phyloP scores from a whole-genome alignment of 2,329 filamentous ascomycete genomes.

The Ascochyta rabiei region DNA sequence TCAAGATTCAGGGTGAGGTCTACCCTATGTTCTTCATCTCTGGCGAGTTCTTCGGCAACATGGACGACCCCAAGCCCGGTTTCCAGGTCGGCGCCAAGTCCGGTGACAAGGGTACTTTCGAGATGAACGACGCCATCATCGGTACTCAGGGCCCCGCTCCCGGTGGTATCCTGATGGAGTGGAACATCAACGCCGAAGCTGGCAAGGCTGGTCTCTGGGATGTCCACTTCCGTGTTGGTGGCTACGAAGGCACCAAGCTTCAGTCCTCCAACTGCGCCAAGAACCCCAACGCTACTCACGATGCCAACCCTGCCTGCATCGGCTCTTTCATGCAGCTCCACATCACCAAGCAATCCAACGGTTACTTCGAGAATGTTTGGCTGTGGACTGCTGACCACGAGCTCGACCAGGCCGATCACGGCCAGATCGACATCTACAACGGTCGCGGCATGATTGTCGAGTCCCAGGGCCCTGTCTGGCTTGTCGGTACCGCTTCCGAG shows the following conservation, averaged over 20 bases:
- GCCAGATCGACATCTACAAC: slow-evolving; percentile 83
- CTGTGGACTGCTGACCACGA: slow-evolving; percentile 92
- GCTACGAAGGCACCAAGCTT: slow-evolving; percentile 80
- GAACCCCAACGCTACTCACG: slow-evolving; percentile 68
- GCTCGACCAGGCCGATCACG: slow-evolving; percentile 74
- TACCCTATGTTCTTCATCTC: slow-evolving; percentile 89
- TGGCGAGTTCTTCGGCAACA: slow-evolving; percentile 74
- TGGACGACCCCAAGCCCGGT: slow-evolving; percentile 78
- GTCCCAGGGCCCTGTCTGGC: slow-evolving; percentile 76
- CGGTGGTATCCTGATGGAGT: slow-evolving; percentile 89
- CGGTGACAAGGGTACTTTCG: slow-evolving; percentile 78
- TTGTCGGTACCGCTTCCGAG: slow-evolving; percentile 70
- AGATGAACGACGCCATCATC: slow-evolving; percentile 88
- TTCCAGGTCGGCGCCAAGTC: slow-evolving; percentile 77
- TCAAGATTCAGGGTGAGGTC: slow-evolving; percentile 88
- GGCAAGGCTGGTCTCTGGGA: slow-evolving; percentile 89
- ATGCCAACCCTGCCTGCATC: slow-evolving; percentile 70
- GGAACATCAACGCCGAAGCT: slow-evolving; percentile 75
- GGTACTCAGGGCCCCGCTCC: slow-evolving; percentile 82
- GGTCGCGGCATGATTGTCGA: slow-evolving; percentile 84
- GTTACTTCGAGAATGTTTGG: slow-evolving; percentile 89
- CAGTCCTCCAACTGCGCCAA: slow-evolving; percentile 82
- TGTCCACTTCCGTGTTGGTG: slow-evolving; percentile 92
- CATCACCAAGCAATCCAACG: slow-evolving; percentile 62
- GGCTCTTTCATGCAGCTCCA: slow-evolving; percentile 72